These are phyloP conservation scores for Globisporangium nodosum DNA, from an alignment of 352 stramenopile genomes.

Conservation along the genomic window DNA sequence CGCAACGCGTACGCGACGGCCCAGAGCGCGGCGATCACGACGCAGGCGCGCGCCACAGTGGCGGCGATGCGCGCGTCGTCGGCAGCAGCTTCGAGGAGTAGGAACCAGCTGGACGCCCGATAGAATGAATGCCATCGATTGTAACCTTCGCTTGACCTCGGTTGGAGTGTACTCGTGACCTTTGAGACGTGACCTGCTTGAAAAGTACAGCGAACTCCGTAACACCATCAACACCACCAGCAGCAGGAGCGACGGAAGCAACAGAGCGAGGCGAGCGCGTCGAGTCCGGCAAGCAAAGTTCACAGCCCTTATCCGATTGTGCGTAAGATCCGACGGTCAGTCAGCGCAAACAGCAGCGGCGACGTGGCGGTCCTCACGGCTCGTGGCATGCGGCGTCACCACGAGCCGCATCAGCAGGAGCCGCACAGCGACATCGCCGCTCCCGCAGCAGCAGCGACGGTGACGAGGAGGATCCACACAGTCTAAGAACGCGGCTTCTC, in stretches of 20 bases:
- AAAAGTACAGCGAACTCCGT: too few relatives aligned
- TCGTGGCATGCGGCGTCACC: background rate
- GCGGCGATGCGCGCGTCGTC: background rate
- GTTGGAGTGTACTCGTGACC: too few relatives aligned
- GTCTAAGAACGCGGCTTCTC: conserved; percentile 99
- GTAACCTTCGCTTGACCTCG: too few relatives aligned
- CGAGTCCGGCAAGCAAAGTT: conserved; percentile 17
- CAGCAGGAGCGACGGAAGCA: background rate
- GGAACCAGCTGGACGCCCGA: conserved; percentile 11
- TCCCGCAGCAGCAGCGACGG: background rate
- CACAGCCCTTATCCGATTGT: conserved; percentile 18
- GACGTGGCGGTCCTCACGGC: background rate
- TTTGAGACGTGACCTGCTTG: too few relatives aligned
- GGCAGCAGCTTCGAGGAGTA: background rate
- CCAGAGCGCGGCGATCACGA: conserved; percentile 31
- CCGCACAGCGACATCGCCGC: background rate
- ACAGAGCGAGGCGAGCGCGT: background rate
- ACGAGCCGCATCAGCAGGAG: background rate
- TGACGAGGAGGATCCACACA: conserved; percentile 14
- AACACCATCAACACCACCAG: background rate
- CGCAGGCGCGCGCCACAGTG: conserved; percentile 19
- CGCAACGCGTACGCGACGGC: conserved; percentile 65
- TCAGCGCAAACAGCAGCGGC: background rate
- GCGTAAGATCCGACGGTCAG: conserved; percentile 8
- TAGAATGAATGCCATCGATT: background rate